phyloP scores from a whole-genome alignment of 768 basidiomycete genomes.

The Cantharellus anzutake region DNA sequence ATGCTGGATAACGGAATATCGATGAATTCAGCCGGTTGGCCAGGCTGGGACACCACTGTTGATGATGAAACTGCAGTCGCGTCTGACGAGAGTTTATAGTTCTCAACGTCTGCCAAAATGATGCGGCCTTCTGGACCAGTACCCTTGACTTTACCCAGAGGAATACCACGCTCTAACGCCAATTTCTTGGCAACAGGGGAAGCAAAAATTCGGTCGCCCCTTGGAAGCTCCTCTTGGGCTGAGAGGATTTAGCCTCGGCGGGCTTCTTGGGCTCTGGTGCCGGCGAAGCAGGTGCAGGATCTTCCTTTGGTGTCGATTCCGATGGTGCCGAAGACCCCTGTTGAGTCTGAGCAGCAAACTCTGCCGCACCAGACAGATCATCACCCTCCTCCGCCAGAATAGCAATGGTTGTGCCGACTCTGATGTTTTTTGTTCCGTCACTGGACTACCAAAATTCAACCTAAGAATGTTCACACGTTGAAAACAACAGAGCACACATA shows the following conservation, averaged over 20 bases:
- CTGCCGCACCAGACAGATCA: conserved; percentile 66
- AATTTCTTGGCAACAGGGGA: conserved; percentile 94
- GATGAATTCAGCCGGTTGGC: conserved; percentile 37
- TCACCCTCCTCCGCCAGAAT: conserved; percentile 91
- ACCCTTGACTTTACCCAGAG: conserved; percentile 76
- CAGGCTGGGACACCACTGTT: conserved; percentile 1
- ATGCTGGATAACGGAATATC: conserved; percentile 88
- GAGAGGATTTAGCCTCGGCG: conserved; percentile 24
- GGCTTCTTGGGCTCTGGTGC: conserved; percentile 18
- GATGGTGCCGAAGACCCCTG: conserved; percentile 20
- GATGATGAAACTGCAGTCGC: conserved; percentile 24
- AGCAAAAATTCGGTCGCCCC: conserved; percentile 78
- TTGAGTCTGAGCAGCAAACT: conserved; percentile 44
- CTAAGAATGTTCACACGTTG: not conserved
- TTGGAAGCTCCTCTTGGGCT: conserved; percentile 33
- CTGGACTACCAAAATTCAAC: conserved; percentile 28
- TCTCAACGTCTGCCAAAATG: conserved; percentile 86
- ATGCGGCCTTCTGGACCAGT: conserved; percentile 89
- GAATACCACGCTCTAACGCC: conserved; percentile 84
- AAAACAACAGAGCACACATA: conserved; percentile 22
- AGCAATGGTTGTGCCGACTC: conserved; percentile 78
- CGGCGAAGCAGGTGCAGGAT: conserved; percentile 7
- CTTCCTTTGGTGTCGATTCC: conserved; percentile 12
- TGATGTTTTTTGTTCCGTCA: conserved; percentile 74
- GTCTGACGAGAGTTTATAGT: conserved; percentile 42